These are phyloP conservation scores for Cephaloascus fragrans DNA, from an alignment of 805 yeast species.

Conservation along the genomic window DNA sequence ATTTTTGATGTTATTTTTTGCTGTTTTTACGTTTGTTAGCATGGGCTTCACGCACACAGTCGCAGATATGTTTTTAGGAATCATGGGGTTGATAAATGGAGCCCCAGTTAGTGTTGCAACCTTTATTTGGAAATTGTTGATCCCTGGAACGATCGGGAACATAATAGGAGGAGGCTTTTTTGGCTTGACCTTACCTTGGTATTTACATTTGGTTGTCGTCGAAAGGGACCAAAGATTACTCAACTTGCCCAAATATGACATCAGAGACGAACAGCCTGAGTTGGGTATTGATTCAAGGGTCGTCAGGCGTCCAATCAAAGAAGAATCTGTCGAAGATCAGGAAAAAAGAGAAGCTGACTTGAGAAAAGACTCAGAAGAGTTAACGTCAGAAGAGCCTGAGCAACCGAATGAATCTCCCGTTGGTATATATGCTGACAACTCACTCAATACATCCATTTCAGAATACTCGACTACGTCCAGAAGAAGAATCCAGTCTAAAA, in stretches of 20 bases:
- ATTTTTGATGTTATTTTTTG: slow-evolving; percentile 49
- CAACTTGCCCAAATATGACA: slow-evolving; percentile 59
- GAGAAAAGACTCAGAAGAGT: too few relatives aligned
- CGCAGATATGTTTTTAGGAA: slow-evolving; percentile 69
- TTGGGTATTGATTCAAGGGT: slow-evolving; percentile 72
- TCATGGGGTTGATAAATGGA: slow-evolving; percentile 59
- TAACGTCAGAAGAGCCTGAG: too few relatives aligned
- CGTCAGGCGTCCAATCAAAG: slow-evolving; percentile 37
- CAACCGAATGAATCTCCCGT: background rate
- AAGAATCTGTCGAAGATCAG: too few relatives aligned
- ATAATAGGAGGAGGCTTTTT: slow-evolving; percentile 71
- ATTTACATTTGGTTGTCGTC: slow-evolving; percentile 60
- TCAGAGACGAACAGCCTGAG: slow-evolving; percentile 75
- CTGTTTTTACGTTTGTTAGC: slow-evolving; percentile 69
- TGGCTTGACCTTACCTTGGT: slow-evolving; percentile 59
- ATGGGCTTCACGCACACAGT: slow-evolving; percentile 75
- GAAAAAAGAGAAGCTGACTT: too few relatives aligned
- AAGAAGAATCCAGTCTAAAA: too few relatives aligned
- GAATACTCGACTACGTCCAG: too few relatives aligned
- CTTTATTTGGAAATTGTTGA: slow-evolving; percentile 62
- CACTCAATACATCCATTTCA: background rate
- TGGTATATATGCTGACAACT: background rate
- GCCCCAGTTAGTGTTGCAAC: slow-evolving; percentile 53
- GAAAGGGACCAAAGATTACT: slow-evolving; percentile 57
- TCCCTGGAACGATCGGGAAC: slow-evolving; percentile 70